Evolutionary conservation across 352 stramenopile species (phyloP), one percentile per base, ranked within the genome.

Genomic region (Phytophthora pseudosyringae): DNA sequence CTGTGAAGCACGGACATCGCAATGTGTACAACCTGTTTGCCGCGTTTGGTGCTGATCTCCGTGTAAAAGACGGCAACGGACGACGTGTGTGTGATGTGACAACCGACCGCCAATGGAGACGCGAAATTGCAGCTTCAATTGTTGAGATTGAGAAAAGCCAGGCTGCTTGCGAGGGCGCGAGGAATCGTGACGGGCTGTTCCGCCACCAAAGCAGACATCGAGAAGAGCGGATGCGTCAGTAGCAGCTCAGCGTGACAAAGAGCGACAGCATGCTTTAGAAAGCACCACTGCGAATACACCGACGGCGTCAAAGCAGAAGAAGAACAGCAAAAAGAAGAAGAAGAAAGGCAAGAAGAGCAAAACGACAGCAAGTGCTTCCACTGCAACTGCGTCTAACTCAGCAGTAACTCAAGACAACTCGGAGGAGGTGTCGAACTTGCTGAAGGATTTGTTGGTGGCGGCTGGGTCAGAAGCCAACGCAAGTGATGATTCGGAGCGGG

Each of bases 401-500:
- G 28, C 40, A 8, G 18, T 11, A 29, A 9, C 26, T 8, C 49
- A 38, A 35, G 26, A 3, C n/a, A 32, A 54, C 21, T 13, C 16
- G 9, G 16, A 16, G 28, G 50, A 51, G 40, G 35, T 56, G 3
- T 45, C 59, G 13, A 54, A 43, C n/a, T 51, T 67, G 26, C 44
- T 67, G 4, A 56, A 59, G 10, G 41, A 61, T 44, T 21, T 67
- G 26, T 15, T 67, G 4, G n/a, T 56, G 2, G 7, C 50, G 3
- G 18, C n/a, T 29, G 40, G 13, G 10, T 21, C 21, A 21, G 21
- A 21, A 21, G 21, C 21, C 21, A 21, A 21, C 21, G 21, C 21
- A 21, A 21, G 21, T 21, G 21, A 21, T 21, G 21, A 21, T 21
- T 21, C 21, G 21, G 21, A 21, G 21, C 21, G 21, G 21, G 21